phyloP scores from a whole-genome alignment of 2,329 filamentous ascomycete genomes.

The Penicillium thymicola region DNA sequence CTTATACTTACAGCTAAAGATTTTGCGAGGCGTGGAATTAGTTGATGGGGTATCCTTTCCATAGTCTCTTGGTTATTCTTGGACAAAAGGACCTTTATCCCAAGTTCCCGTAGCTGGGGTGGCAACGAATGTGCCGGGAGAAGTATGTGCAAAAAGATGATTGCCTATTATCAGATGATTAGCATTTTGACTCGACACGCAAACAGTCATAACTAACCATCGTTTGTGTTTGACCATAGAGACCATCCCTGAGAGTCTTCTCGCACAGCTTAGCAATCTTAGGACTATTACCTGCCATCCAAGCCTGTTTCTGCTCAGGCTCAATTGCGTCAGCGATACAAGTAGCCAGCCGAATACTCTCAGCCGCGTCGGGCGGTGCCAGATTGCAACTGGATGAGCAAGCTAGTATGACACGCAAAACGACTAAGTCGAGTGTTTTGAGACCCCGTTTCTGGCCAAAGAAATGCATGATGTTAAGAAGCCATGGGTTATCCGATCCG shows the following conservation, averaged over 20 bases:
- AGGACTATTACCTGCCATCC: conserved; percentile 32
- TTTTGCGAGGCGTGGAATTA: conserved; percentile 32
- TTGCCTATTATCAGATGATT: conserved; percentile 24
- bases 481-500: conserved; percentile 27
- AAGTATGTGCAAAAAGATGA: conserved; percentile 31
- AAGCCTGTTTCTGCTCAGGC: conserved; percentile 29
- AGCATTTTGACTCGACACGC: neutral
- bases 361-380: conserved; percentile 25
- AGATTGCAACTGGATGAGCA: conserved; percentile 39
- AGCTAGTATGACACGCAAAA: conserved; percentile 40
- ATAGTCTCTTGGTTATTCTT: conserved; percentile 22
- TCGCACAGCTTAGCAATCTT: conserved; percentile 40
- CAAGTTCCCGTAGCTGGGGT: conserved; percentile 25
- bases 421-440: conserved; percentile 42
- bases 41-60: conserved; percentile 20
- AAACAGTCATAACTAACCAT: conserved; percentile 27
- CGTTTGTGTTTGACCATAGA: conserved; percentile 30
- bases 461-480: conserved; percentile 37
- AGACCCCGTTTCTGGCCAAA: conserved; percentile 39
- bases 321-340: conserved; percentile 37
- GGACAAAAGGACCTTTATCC: conserved; percentile 26
- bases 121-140: conserved; percentile 24
- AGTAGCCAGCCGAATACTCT: conserved; percentile 38
- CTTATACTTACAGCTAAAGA: conserved; percentile 42
- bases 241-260: conserved; percentile 32